Evolutionary conservation across 495 filamentous ascomycete species (phyloP).

Genomic region (Venustampulla echinocandica): DNA sequence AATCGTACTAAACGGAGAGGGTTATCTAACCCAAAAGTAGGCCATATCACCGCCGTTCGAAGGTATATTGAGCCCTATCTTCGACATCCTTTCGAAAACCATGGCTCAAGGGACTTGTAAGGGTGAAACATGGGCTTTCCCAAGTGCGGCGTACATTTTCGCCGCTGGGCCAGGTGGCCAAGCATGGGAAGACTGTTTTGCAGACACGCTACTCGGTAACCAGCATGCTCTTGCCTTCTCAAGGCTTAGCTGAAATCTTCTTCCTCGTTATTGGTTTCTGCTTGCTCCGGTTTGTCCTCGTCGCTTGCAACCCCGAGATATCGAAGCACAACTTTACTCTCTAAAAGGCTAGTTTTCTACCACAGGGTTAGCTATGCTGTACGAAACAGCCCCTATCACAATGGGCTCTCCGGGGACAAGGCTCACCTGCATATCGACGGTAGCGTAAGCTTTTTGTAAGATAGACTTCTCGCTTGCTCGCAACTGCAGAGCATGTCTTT

Average conservation of each 20-base stretch:
- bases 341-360: constrained; percentile 18
- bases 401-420: not conserved
- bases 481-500: constrained; percentile 11
- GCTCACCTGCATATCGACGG: constrained; percentile 17
- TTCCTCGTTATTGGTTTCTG: constrained; percentile 17
- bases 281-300: constrained; percentile 7
- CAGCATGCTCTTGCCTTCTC: too few relatives aligned
- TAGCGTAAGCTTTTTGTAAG: constrained; percentile 12
- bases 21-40: too few relatives aligned
- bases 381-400: not conserved
- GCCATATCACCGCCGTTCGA: too few relatives aligned
- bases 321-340: constrained; percentile 17
- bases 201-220: too few relatives aligned
- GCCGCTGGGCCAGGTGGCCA: too few relatives aligned
- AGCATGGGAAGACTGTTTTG: too few relatives aligned
- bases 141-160: too few relatives aligned
- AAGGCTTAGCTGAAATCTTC: constrained; percentile 23
- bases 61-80: too few relatives aligned
- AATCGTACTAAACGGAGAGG: too few relatives aligned
- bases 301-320: constrained; percentile 18
- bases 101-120: too few relatives aligned
- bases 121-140: too few relatives aligned
- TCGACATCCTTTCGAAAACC: too few relatives aligned
- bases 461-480: constrained; percentile 11
- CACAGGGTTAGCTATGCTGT: constrained; percentile 1